Base-by-base conservation (phyloP, 371 early-diverging fungal species). In the Thermomucor indicae-seudaticae region DNA sequence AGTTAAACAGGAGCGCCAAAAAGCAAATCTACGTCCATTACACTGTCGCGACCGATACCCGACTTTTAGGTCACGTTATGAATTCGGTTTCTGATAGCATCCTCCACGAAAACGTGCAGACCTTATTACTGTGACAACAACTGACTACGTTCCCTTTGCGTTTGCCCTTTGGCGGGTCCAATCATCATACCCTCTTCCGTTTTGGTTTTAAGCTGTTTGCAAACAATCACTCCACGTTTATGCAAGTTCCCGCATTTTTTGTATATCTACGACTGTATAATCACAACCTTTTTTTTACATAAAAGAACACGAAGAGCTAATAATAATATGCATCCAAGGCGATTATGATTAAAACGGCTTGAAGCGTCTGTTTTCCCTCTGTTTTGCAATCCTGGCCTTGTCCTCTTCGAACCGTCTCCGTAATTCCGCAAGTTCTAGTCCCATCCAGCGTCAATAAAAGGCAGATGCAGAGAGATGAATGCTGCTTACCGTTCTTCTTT, bases 341-440 rank as follows among this genome's bases (percentile, higher is more conserved):
- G n/a, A n/a, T n/a, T n/a, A n/a, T n/a, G n/a, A n/a, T 57, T 88
- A 96, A 77, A 91, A 95, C 1, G 97, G 97, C 60, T 85, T 89
- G 74, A 96, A 96, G 47, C 83, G 80, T 43, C 93, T 77, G 27
- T 72, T 67, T 52, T 81, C 88, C 62, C 91, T 92, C 54, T 95
- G 79, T 40, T 78, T 65, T 24, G 76, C 88, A 53, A 96, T 90
- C 67, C 84, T 82, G 41, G 72, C 61, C 76, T 93, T 93, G 75
- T 96, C 97, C 55, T 93, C 86, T 63, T 95, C 95, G 54, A 96
- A 96, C 60, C 89, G 89, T 58, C 78, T 76, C 55, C 95, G 88
- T 50, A 96, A 72, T 38, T 93, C 90, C 0, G 74, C 71, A 47
- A 95, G 78, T 81, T 93, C 93, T 88, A 73, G 4, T 16, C 22